Percentiles rank a stretch among this genome's conserved stretches.
Evolutionary conservation across 208 protist genomes (phyloP).

Genomic region (Trypanosoma rangeli): DNA sequence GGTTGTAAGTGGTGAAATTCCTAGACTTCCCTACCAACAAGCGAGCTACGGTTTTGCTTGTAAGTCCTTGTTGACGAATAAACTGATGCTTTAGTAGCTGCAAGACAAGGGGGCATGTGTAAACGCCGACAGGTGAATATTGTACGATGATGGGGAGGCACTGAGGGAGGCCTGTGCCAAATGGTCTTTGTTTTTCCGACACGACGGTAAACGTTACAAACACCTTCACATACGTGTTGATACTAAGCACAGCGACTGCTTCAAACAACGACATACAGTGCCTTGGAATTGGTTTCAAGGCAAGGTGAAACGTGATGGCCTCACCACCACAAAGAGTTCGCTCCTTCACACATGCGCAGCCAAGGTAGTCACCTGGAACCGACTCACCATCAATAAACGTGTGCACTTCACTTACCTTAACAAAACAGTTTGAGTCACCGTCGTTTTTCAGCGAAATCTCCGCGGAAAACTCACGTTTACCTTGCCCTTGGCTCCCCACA

Average conservation of each 20-base stretch:
- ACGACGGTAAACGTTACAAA: conserved; percentile 76
- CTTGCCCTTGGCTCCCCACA: background rate
- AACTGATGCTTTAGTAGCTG: conserved; percentile 84
- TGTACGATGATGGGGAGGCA: conserved; percentile 66
- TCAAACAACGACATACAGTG: conserved; percentile 61
- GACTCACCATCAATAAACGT: conserved; percentile 69
- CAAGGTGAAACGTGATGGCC: conserved; percentile 57
- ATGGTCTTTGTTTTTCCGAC: conserved; percentile 55
- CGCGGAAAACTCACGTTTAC: conserved; percentile 30
- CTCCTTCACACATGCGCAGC: conserved; percentile 38
- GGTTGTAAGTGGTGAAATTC: conserved; percentile 66
- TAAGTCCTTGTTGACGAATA: conserved; percentile 68
- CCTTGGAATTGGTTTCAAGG: conserved; percentile 40
- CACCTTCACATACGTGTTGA: conserved; percentile 63
- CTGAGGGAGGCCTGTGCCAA: conserved; percentile 57
- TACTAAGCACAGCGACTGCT: conserved; percentile 67
- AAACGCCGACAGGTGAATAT: conserved; percentile 70
- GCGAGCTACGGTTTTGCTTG: conserved; percentile 45
- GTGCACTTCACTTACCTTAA: conserved; percentile 67
- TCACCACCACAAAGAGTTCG: conserved; percentile 54
- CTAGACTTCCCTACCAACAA: conserved; percentile 55
- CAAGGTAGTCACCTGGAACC: conserved; percentile 52
- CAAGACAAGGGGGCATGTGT: conserved; percentile 74
- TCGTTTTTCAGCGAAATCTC: conserved; percentile 61
- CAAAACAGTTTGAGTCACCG: conserved; percentile 39